Evolutionary conservation across 495 filamentous ascomycete species (phyloP), one percentile per base, ranked within the genome.

Genomic region (Podospora sp.): DNA sequence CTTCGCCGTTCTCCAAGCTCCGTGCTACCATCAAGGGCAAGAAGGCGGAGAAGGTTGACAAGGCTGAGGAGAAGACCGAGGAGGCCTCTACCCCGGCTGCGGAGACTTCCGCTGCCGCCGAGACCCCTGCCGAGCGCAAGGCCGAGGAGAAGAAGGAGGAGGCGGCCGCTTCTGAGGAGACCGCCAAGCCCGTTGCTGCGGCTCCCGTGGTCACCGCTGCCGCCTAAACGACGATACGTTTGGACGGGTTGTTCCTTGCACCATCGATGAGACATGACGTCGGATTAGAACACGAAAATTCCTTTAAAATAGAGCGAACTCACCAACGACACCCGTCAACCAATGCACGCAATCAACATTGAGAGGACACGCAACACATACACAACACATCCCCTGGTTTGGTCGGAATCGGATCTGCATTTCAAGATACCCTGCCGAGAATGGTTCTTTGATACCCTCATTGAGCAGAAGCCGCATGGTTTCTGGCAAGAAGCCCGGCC

Each of bases 1-100:
- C 81, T 53, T 80, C 79, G 24, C 81, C 79, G 69, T 86, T 86
- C 80, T 85, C 83, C 72, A 85, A 85, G 81, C 75, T 87, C 68
- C 84, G 84, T 71, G 81, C 81, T 69, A 87, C 84, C 63, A 83
- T 86, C 69, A 77, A 75, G 75, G 73, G 75, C 67, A 82, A 78
- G 66, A 65, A 65, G 63, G 52, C 51, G 26, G 78, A 75, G 64
- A 75, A 84, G 69, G 68, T 80, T n/a, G 59, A 76, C 24, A 78
- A 77, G 72, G 68, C 79, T 29, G 72, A 76, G 68, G 68, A 71
- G 29, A 76, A 78, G 80, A 87, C 88, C 72, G 85, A 89, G 68
- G 80, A 80, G 63, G 80, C 81, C 65, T 71, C 74, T 35, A 85
- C 49, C 27, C 24, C 40, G 22, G 78, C 79, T 81, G 88, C 88